Base-by-base conservation (phyloP, 1,284 basidiomycete genomes). In the Ustilago esculenta region DNA sequence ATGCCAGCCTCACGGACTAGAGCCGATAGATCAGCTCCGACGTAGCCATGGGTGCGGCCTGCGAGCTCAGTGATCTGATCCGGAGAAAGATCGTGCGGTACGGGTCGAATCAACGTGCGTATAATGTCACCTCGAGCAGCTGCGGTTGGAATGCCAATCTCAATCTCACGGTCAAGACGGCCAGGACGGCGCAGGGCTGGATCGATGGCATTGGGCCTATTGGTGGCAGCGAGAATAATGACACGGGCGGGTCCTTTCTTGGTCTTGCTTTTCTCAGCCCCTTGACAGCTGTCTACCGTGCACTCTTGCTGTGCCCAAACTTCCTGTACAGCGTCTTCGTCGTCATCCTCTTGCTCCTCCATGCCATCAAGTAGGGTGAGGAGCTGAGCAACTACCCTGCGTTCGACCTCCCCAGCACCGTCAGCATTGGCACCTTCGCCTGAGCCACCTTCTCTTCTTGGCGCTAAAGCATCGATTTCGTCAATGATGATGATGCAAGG, bases 361-460 rank as follows among this genome's bases (percentile, higher is more conserved):
- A 99, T 90, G 1, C 96, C 96, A 82, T 98, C 96, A 84, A 99
- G 88, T 64, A 97, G 87, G 1, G 96, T 98, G 72, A 99, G 84
- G 25, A 98, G 85, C 35, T 94, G 97, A 1, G 96, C 94, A 2
- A 98, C 95, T 0, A 98, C 94, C 17, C 96, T 86, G 64, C 92
- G 91, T 82, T 98, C 96, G 2, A 98, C 94, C 82, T 98, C 96
- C 34, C 77, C 78, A 0, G 71, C 77, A n/a, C 78, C 73, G 12
- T 77, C 77, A 5, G 47, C 44, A 14, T 58, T 75, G 21, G 65
- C 57, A 5, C 92, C 91, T 1, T 92, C 91, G 81, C 95, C 93
- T 0, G 88, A 87, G 1, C 90, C 88, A 5, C 92, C 92, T 77
- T 97, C 94, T 40, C 96, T 85, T 49, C 88, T 86, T 0, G 96